A percentile compares a stretch with the other conserved stretches of the same genome.
These are phyloP conservation scores for Lactarius hengduanensis DNA, from an alignment of 768 basidiomycete genomes.

Conservation along the genomic window DNA sequence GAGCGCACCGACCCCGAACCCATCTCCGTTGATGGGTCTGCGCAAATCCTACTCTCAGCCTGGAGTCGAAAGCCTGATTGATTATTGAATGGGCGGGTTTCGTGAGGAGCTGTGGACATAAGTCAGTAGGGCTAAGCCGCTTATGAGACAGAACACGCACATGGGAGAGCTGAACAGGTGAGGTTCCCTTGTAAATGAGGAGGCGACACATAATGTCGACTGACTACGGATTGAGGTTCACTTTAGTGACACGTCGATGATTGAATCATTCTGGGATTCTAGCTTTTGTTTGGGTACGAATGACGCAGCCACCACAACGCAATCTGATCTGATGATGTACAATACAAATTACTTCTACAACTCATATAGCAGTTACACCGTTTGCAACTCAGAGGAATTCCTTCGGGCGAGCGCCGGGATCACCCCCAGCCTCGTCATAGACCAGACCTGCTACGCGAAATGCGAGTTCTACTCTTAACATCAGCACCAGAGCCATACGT, in stretches of 20 bases:
- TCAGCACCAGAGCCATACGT: constrained; percentile 14
- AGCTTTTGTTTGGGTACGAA: background rate
- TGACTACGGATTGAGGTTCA: background rate
- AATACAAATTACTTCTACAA: constrained; percentile 13
- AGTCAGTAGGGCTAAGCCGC: background rate
- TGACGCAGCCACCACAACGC: background rate
- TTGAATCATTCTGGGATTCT: constrained; percentile 6
- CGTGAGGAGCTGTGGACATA: constrained; percentile 69
- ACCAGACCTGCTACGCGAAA: constrained; percentile 83
- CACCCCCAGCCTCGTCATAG: constrained; percentile 81
- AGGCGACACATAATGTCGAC: constrained; percentile 67
- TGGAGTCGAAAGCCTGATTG: constrained; percentile 94
- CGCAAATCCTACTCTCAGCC: constrained; percentile 78
- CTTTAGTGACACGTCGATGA: background rate
- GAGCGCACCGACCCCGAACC: constrained; percentile 86
- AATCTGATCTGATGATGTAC: constrained; percentile 12
- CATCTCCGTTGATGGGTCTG: constrained; percentile 91
- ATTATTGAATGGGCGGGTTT: constrained; percentile 94
- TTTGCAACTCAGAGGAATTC: constrained; percentile 61
- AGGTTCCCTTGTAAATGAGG: constrained; percentile 93
- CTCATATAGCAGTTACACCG: constrained; percentile 16
- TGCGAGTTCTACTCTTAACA: constrained; percentile 61
- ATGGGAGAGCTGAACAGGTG: constrained; percentile 89
- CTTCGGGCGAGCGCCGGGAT: constrained; percentile 68
- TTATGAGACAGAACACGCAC: constrained; percentile 36